These are phyloP conservation scores for Herpotrichia juniperi DNA, from an alignment of 2,329 filamentous ascomycete species.

Conservation along the genomic window DNA sequence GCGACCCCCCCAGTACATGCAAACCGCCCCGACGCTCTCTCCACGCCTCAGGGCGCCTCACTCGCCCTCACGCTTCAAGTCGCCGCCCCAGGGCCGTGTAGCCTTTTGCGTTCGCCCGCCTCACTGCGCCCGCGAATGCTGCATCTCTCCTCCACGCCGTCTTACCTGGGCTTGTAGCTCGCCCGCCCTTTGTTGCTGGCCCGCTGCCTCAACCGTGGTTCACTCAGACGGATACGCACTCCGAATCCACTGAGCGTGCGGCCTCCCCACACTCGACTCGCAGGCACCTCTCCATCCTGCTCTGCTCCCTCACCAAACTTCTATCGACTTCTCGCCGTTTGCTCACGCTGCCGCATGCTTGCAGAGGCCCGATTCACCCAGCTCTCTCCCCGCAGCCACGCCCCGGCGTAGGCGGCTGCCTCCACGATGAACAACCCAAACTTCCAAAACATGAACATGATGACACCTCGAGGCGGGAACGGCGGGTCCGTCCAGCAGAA, in stretches of 20 bases:
- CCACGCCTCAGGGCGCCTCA: no score
- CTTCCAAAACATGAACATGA: conserved; percentile 31
- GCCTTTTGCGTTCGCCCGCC: not conserved
- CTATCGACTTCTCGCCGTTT: not conserved
- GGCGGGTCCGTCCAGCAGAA: conserved; percentile 18
- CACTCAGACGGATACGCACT: not conserved
- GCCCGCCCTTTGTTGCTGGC: not conserved
- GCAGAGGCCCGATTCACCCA: conserved; percentile 4
- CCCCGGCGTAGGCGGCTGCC: conserved; percentile 20
- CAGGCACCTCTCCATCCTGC: not conserved
- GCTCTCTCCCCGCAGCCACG: conserved; percentile 8
- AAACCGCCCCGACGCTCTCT: not conserved
- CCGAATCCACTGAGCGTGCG: not conserved
- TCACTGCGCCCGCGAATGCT: conserved; percentile 1
- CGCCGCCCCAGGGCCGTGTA: not conserved
- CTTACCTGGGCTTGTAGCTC: not conserved
- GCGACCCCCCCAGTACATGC: not conserved
- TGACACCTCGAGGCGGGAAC: conserved; percentile 22
- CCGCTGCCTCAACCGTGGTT: not conserved
- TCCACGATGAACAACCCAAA: conserved; percentile 43
- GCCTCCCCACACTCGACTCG: not conserved
- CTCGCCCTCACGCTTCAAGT: not conserved
- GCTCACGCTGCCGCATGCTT: conserved; percentile 6
- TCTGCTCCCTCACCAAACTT: not conserved
- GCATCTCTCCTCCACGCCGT: not conserved